Evolutionary conservation across 371 early-diverging fungal species (phyloP), one percentile per base, ranked within the genome.

Genomic region (Rhizopus stolonifer): DNA sequence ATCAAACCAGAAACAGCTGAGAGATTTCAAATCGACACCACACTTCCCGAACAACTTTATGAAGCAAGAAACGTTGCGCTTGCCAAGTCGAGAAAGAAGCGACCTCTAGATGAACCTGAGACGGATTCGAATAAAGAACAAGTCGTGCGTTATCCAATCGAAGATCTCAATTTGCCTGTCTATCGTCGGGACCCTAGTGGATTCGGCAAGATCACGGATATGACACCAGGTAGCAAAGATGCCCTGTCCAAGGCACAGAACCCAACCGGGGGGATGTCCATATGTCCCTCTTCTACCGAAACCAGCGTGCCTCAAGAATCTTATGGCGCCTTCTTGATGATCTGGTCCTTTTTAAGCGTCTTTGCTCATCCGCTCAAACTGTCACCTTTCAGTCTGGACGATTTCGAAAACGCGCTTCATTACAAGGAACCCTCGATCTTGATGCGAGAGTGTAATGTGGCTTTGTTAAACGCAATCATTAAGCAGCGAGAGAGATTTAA

Each of bases 91-190:
- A 54, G 76, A 42, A 79, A 74, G 55, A 66, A 70, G 44, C 64
- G 75, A 64, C 43, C 11, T 11, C 51, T 49, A 46, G 34, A 34
- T 1, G 48, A 39, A 9, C n/a, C 42, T 2, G 15, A 8, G 58
- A 52, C 33, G 58, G 60, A 13, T 49, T 32, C 38, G 21, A 4
- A 42, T 19, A 21, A 57, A 48, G 76, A 77, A 56, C 34, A 53
- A 3, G 49, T 62, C 0, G 45, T 85, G 40, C 79, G 80, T 49
- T 83, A 79, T 38, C 85, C 85, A 4, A 79, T 83, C 22, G 85
- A 85, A 50, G 85, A 85, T 59, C 53, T 85, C 24, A 79, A 81
- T 29, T 40, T 84, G 15, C 74, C 77, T 1, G 31, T 46, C 11
- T 76, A 76, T 38, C 45, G 73, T 26, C 57, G 70, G 8, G 54